Evolutionary conservation across 768 basidiomycete genomes (phyloP), one percentile per base, ranked within the genome.

Genomic region (Leccinellum luteum): DNA sequence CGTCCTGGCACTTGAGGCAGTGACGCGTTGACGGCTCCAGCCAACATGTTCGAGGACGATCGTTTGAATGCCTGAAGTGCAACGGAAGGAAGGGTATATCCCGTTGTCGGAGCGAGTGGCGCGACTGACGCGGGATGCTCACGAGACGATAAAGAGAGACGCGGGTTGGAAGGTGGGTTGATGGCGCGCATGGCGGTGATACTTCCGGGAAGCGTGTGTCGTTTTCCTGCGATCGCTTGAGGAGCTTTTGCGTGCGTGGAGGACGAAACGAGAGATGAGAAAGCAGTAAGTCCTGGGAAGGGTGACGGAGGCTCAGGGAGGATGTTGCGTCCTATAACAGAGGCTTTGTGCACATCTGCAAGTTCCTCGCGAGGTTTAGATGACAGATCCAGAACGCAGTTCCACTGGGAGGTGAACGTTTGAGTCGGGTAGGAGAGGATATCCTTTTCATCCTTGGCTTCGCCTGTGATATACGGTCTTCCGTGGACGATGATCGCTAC

Each of bases 351-450:
- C 28, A 62, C 52, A 54, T 61, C 60, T 50, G 30, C 35, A 45
- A 64, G 60, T 61, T 64, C 61, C 58, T 71, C 61, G 31, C 31
- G 62, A 21, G 62, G 64, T 51, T 64, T 71, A 3, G 80, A 65
- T 2, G 81, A 74, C n/a, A 97, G 78, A 69, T 95, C 92, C 19
- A 97, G 83, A 2, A 91, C 77, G 62, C 92, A 94, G 62, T 92
- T 96, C 94, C 94, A 97, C 30, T 87, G 78, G 1, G 94, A 94
- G 0, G 86, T 83, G 71, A 94, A 97, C 0, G 84, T 78, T 13
- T 74, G 76, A 8, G 94, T 92, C 0, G 89, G 92, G 62, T 85
- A 91, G 1, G 68, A 60, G 7, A 67, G 23, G 34, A 32, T 23
- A 5, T 63, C 48, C 30, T 65, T 63, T 50, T 59, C 63, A 43